Percentiles rank a stretch among this genome's conserved stretches.
These are phyloP conservation scores for Ulota crispa DNA, from an alignment of 225 moss, liverwort and hornwort species.

Conservation along the genomic window DNA sequence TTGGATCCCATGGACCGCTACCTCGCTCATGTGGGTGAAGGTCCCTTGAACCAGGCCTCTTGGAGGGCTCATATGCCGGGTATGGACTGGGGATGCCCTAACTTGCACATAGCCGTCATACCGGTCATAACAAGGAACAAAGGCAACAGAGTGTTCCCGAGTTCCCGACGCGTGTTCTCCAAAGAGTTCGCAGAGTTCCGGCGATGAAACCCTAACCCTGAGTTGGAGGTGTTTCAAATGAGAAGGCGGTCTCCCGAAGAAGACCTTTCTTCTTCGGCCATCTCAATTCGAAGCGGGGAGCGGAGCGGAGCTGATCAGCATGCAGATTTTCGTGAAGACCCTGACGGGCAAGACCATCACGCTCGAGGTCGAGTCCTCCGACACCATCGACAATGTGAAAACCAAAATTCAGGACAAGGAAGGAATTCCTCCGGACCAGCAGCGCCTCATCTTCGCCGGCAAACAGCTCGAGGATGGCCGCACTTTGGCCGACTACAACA, in stretches of 20 bases:
- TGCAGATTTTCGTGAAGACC: constrained; percentile 98
- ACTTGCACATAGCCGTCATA: too few species aligned
- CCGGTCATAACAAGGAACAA: too few species aligned
- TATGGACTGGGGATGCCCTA: too few species aligned
- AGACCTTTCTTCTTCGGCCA: neutral
- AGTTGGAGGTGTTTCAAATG: constrained; percentile 3
- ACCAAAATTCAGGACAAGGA: constrained; percentile 67
- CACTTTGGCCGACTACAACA: constrained; percentile 68
- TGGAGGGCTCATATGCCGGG: too few species aligned
- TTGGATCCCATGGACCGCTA: too few species aligned
- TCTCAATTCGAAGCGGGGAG: neutral
- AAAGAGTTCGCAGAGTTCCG: constrained; percentile 2
- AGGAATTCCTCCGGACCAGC: constrained; percentile 64
- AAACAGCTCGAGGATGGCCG: constrained; percentile 71
- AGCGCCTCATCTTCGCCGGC: constrained; percentile 66
- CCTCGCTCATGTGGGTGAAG: too few species aligned
- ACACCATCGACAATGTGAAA: constrained; percentile 67
- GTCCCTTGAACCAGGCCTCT: too few species aligned
- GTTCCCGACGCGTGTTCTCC: neutral
- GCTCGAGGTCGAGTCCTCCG: constrained; percentile 66
- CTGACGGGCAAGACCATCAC: constrained; percentile 92
- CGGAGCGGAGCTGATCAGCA: constrained; percentile 21
- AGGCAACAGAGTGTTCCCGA: neutral
- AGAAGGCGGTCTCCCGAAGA: accelerated
- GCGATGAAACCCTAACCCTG: constrained; percentile 24